These are phyloP conservation scores for Leccinum fibrillosum DNA, from an alignment of 768 basidiomycete genomes.

Conservation along the genomic window DNA sequence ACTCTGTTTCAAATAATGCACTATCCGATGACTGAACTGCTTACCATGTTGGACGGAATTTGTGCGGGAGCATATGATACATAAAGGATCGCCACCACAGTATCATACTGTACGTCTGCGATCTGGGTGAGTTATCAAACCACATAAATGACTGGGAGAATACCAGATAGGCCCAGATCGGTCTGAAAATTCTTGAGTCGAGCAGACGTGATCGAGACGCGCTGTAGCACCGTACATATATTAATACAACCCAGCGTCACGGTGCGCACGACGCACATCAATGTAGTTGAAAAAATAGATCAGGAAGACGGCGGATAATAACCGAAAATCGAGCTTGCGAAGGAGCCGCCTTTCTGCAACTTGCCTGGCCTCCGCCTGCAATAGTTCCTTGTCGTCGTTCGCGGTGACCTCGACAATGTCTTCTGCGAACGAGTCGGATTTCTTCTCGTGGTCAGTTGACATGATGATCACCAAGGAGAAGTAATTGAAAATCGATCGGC, in stretches of 20 bases:
- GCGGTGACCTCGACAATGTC: background rate
- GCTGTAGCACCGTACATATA: background rate
- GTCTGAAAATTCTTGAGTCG: background rate
- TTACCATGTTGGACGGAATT: background rate
- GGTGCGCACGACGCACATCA: background rate
- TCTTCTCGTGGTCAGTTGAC: slow-evolving; percentile 17
- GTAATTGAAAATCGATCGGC: background rate
- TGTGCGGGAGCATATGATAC: background rate
- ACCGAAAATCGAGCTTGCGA: background rate
- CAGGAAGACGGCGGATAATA: background rate
- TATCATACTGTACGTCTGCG: background rate
- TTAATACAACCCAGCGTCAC: background rate
- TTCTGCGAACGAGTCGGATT: slow-evolving; percentile 6
- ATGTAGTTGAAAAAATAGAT: background rate
- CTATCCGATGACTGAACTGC: background rate
- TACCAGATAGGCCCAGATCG: background rate
- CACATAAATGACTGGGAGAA: background rate
- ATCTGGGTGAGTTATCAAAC: background rate
- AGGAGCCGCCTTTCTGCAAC: background rate
- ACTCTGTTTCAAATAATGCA: background rate
- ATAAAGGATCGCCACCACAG: background rate
- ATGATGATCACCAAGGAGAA: slow-evolving; percentile 4
- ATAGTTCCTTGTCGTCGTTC: background rate
- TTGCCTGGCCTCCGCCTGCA: background rate
- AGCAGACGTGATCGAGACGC: background rate